Conservation (phyloP, 306 rosid species). For the Astragalus membranaceus region DNA sequence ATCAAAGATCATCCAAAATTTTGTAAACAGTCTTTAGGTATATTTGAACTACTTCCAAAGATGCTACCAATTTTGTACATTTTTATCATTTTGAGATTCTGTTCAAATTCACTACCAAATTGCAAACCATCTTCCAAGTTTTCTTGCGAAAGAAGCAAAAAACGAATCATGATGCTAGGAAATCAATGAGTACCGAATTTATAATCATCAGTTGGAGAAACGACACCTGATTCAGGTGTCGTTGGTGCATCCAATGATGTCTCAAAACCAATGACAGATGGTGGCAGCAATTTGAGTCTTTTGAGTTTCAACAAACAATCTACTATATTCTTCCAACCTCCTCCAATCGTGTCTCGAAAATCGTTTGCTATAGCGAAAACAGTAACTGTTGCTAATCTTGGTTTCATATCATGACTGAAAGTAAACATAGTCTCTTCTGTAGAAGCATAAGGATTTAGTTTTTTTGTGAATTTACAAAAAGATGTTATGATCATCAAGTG, state of each 20-base stretch:
- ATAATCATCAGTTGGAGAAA: slow-evolving; percentile 37
- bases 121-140: slow-evolving; percentile 51
- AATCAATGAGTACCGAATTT: slow-evolving; percentile 36
- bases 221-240: slow-evolving; percentile 38
- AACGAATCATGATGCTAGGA: slow-evolving; percentile 40
- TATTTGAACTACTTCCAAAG: slow-evolving; percentile 52
- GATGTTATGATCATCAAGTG: slow-evolving; percentile 81
- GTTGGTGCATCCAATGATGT: slow-evolving; percentile 26
- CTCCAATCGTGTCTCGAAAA: slow-evolving; percentile 61
- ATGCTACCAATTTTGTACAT: slow-evolving; percentile 69
- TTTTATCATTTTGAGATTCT: slow-evolving; percentile 70
- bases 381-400: slow-evolving; percentile 80
- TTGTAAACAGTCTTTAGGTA: slow-evolving; percentile 57
- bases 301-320: slow-evolving; percentile 90
- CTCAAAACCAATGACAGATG: slow-evolving; percentile 57
- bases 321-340: slow-evolving; percentile 87
- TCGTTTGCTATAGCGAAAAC: slow-evolving; percentile 72
- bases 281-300: slow-evolving; percentile 68
- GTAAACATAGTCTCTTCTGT: slow-evolving; percentile 76
- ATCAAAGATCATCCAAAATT: slow-evolving; percentile 71
- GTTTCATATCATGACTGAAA: slow-evolving; percentile 78
- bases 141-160: slow-evolving; percentile 54
- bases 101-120: slow-evolving; percentile 75
- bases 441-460: slow-evolving; percentile 88
- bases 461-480: slow-evolving; percentile 75